Base-by-base conservation (phyloP, 2,329 filamentous ascomycete genomes). In the Fusarium sp. region DNA sequence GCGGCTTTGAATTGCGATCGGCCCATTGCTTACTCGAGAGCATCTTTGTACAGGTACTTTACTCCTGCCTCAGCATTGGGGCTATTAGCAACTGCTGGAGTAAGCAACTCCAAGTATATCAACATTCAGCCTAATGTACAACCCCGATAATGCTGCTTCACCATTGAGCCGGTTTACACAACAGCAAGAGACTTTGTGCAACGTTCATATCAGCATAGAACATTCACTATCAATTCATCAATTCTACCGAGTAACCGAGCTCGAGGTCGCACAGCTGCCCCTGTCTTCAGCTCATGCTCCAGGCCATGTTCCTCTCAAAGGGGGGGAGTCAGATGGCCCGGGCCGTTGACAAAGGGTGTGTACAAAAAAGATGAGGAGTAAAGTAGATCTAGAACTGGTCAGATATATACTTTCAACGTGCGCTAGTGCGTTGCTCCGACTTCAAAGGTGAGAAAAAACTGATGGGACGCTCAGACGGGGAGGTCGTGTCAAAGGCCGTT, bases 351-450 rank as follows among this genome's bases (percentile, higher is more conserved):
- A 62, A 37, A 52, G 63, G 67, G 71, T 73, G 71, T 71, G 56
- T 73, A 71, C 64, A 40, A 47, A 27, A 32, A 32, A 32, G 17
- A 52, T 30, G 47, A 52, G 27, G 27, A 50, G 20, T 15, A 47
- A 25, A n/a, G 15, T 20, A 62, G 56, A 73, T 73, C 67, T 52
- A 68, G 63, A 71, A 68, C 71, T 71, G 67, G 67, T 73, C 12
- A 68, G 56, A 71, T 56, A 73, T 70, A 59, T 12, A 71, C 32
- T 73, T 65, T n/a, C 63, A 32, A 65, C 25, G 30, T 30, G n/a
- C 32, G 7, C 25, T 72, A 72, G 62, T 56, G 52, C 27, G 27
- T 62, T 33, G 56, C 15, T 68, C 54, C 50, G 43, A 52, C 47
- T 52, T 52, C 54, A 45, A 66, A 63, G 17, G 33, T 33, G 54